Percentiles rank a stretch among this genome's conserved stretches.
Evolutionary conservation across 2,329 filamentous ascomycete species (phyloP).

Genomic region (Tolypocladium pustulatum): DNA sequence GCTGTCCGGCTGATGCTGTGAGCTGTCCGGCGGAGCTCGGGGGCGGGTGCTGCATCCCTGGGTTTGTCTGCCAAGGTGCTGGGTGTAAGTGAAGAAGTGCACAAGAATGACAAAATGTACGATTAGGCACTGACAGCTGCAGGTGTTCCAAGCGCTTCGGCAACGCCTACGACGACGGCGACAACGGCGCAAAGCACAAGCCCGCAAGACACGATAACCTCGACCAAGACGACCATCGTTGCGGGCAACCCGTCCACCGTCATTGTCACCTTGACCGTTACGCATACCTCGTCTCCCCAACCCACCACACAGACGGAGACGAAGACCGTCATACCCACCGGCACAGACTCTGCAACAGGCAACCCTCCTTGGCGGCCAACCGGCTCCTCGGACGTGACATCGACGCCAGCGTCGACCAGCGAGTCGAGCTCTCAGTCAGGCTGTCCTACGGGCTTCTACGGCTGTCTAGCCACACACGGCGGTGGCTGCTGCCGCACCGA

Average conservation of each 20-base stretch:
- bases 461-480: constrained; percentile 74
- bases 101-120: neutral
- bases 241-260: constrained; percentile 27
- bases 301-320: constrained; percentile 27
- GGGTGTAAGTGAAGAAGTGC: constrained; percentile 48
- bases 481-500: constrained; percentile 82
- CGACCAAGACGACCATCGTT: constrained; percentile 26
- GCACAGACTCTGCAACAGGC: constrained; percentile 25
- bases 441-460: constrained; percentile 88
- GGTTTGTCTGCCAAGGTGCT: constrained; percentile 56
- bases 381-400: constrained; percentile 16
- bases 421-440: constrained; percentile 25
- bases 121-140: neutral
- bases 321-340: constrained; percentile 21
- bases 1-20: constrained; percentile 51
- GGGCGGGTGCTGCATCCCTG: constrained; percentile 67
- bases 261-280: constrained; percentile 29
- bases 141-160: constrained; percentile 23
- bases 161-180: constrained; percentile 10
- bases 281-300: constrained; percentile 22
- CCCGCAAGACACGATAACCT: constrained; percentile 22
- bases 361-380: constrained; percentile 36
- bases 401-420: constrained; percentile 24
- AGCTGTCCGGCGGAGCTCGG: constrained; percentile 55
- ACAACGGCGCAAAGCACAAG: constrained; percentile 9